These are phyloP conservation scores for Trichothecium sympodiale DNA, from an alignment of 2,329 filamentous ascomycete genomes.

Conservation along the genomic window DNA sequence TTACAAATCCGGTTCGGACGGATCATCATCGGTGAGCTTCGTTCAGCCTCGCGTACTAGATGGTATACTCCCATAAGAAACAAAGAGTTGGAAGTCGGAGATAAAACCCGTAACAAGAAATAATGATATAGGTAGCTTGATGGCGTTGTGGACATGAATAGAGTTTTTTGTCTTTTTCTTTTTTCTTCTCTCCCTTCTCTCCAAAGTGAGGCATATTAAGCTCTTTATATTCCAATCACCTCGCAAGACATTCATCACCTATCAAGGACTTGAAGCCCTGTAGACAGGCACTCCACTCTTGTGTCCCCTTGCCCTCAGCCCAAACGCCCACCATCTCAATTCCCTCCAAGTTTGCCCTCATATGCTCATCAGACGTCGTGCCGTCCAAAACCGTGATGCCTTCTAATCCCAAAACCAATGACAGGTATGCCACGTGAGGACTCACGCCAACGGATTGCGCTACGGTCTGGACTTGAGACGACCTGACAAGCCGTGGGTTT, in stretches of 20 bases:
- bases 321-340: constrained; percentile 26
- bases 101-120: no score
- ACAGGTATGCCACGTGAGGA: constrained; percentile 28
- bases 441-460: constrained; percentile 27
- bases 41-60: no score
- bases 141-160: no score
- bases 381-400: constrained; percentile 33
- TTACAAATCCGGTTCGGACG: no score
- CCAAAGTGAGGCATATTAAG: no score
- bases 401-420: constrained; percentile 35
- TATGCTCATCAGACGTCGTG: constrained; percentile 32
- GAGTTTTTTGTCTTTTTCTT: no score
- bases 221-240: no score
- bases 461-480: constrained; percentile 36
- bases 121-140: no score
- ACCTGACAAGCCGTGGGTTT: constrained; percentile 27
- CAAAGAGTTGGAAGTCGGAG: no score
- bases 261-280: constrained; percentile 31
- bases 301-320: constrained; percentile 30
- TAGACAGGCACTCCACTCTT: constrained; percentile 37
- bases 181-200: no score
- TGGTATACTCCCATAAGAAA: no score
- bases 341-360: constrained; percentile 37
- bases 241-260: constrained; percentile 13
- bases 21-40: no score